phyloP scores from a whole-genome alignment of 2,329 filamentous ascomycete genomes.

The Dryadomyces sulphureus region DNA sequence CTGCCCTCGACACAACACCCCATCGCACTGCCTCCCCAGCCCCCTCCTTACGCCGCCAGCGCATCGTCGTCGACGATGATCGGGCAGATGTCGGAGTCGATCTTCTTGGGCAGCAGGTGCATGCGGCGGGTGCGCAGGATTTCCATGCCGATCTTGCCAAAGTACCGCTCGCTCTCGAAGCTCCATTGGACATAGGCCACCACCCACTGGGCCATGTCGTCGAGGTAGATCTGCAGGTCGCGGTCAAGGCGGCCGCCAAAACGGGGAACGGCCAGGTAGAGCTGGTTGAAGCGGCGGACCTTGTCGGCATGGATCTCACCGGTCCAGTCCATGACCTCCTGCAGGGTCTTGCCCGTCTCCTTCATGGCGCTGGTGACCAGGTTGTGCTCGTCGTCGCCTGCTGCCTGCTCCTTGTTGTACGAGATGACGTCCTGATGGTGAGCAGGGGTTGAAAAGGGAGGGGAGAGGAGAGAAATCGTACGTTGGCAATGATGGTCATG shows the following conservation, averaged over 20 bases:
- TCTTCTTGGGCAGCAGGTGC: background rate
- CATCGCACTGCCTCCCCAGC: too few species aligned
- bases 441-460: background rate
- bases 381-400: conserved; percentile 17
- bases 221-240: conserved; percentile 7
- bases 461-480: conserved; percentile 2
- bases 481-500: conserved; percentile 17
- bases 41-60: too few species aligned
- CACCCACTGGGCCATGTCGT: conserved; percentile 13
- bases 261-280: background rate
- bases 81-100: background rate
- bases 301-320: conserved; percentile 5
- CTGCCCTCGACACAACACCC: too few species aligned
- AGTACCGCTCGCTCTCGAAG: conserved; percentile 13
- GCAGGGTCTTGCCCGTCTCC: conserved; percentile 4
- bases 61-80: background rate
- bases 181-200: conserved; percentile 14
- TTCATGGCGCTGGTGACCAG: conserved; percentile 16
- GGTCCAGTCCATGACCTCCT: conserved; percentile 10
- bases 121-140: background rate
- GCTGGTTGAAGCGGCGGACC: conserved; percentile 8
- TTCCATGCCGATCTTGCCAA: conserved; percentile 5
- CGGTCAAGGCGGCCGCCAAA: background rate
- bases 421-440: conserved; percentile 14
- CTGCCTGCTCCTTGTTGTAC: conserved; percentile 16